Percentiles rank a stretch among this genome's conserved stretches.
These are phyloP conservation scores for Calonectria ilicicola DNA, from an alignment of 2,329 filamentous ascomycete genomes.

Conservation along the genomic window DNA sequence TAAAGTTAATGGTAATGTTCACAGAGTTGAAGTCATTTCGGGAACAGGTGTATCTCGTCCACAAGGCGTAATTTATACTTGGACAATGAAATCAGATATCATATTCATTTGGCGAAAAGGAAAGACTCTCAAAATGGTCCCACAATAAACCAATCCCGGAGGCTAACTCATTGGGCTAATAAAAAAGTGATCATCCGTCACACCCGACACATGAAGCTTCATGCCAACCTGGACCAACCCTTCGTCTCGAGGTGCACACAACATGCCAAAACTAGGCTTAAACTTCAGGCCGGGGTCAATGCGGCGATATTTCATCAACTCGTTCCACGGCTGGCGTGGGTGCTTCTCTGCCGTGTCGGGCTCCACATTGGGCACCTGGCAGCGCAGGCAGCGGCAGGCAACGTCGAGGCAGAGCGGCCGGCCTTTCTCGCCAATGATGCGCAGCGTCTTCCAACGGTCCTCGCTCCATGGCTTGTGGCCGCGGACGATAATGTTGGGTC, in stretches of 20 bases:
- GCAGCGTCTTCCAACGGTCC: conserved; percentile 72
- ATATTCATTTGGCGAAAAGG: no score
- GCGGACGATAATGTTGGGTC: conserved; percentile 72
- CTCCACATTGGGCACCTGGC: conserved; percentile 74
- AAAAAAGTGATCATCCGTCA: conserved; percentile 64
- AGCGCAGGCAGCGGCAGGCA: conserved; percentile 69
- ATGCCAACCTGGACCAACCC: conserved; percentile 68
- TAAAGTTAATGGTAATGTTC: no score
- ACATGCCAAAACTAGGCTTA: conserved; percentile 77
- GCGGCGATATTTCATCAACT: conserved; percentile 69
- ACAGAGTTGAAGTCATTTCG: no score
- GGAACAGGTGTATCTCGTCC: no score
- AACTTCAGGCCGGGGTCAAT: conserved; percentile 71
- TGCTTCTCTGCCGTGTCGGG: conserved; percentile 71
- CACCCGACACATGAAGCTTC: conserved; percentile 67
- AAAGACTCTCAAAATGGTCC: neutral
- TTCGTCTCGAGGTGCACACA: conserved; percentile 68
- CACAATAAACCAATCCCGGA: no score
- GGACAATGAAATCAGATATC: no score
- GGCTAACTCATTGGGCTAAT: conserved; percentile 42
- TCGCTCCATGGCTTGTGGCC: conserved; percentile 70
- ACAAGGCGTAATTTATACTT: no score
- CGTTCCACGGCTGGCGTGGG: conserved; percentile 70
- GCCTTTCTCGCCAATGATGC: conserved; percentile 48
- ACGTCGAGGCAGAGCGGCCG: conserved; percentile 63